A percentile compares a stretch with the other conserved stretches of the same genome.
These are phyloP conservation scores for Penicillium crustosum DNA, from an alignment of 2,329 filamentous ascomycete species.

Conservation along the genomic window DNA sequence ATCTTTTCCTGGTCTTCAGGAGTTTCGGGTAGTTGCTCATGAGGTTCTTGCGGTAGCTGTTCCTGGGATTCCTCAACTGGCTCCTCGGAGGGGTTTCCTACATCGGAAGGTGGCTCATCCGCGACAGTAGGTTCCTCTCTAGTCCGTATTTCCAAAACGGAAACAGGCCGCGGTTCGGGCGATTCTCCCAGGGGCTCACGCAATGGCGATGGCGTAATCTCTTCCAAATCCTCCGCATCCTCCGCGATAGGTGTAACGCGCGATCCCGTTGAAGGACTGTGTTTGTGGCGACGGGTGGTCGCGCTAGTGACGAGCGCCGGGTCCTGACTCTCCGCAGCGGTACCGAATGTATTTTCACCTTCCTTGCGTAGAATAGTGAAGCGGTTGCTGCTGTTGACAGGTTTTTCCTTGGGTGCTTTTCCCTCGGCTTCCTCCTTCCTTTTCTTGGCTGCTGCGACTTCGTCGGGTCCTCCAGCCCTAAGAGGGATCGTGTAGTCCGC, in stretches of 20 bases:
- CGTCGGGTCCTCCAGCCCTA: slow-evolving; percentile 83
- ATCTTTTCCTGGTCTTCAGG: slow-evolving; percentile 1
- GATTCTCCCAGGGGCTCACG: slow-evolving; percentile 19
- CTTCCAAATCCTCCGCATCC: slow-evolving; percentile 71
- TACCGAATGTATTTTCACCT: slow-evolving; percentile 21
- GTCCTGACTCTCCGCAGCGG: slow-evolving; percentile 32
- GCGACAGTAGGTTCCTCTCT: not conserved
- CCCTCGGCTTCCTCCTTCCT: not conserved
- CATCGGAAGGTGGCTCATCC: slow-evolving; percentile 1
- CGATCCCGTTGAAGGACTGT: slow-evolving; percentile 76
- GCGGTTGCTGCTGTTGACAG: slow-evolving; percentile 30
- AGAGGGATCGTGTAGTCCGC: slow-evolving; percentile 93
- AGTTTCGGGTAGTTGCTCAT: slow-evolving; percentile 1
- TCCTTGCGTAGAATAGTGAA: slow-evolving; percentile 42
- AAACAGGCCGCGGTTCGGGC: slow-evolving; percentile 16
- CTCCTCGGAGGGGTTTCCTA: slow-evolving; percentile 1
- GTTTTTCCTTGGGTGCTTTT: slow-evolving; percentile 18
- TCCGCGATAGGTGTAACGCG: slow-evolving; percentile 80
- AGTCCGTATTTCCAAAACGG: slow-evolving; percentile 12
- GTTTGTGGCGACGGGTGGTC: slow-evolving; percentile 80
- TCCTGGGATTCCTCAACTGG: slow-evolving; percentile 4
- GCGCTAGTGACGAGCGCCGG: slow-evolving; percentile 58
- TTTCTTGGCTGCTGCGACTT: slow-evolving; percentile 26
- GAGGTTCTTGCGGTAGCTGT: not conserved
- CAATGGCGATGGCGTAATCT: slow-evolving; percentile 11